Evolutionary conservation across 805 yeast species (phyloP).

Genomic region (Starmerella apicola): DNA sequence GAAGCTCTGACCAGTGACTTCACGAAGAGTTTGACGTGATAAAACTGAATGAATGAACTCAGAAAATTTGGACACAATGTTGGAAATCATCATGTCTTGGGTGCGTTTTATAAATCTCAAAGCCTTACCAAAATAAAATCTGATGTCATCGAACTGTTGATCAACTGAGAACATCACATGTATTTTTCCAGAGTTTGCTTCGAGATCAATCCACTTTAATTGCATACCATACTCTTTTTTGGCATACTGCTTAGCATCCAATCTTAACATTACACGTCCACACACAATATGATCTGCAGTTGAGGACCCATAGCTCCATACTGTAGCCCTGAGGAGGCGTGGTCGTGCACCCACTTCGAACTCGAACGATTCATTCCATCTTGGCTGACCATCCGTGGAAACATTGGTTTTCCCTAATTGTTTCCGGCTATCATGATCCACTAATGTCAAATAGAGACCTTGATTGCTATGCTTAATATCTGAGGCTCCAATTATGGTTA

Average conservation of each 20-base stretch:
- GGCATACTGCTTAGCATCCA: constrained; percentile 47
- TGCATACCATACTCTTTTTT: constrained; percentile 53
- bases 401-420: constrained; percentile 61
- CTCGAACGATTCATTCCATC: constrained; percentile 84
- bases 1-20: constrained; percentile 31
- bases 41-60: constrained; percentile 44
- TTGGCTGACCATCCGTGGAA: constrained; percentile 53
- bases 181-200: constrained; percentile 51
- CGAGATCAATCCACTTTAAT: constrained; percentile 46
- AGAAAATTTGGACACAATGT: constrained; percentile 63
- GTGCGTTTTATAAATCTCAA: constrained; percentile 51
- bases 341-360: constrained; percentile 30
- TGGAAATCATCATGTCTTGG: constrained; percentile 52
- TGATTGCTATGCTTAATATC: constrained; percentile 28
- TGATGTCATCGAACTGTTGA: constrained; percentile 64
- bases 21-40: constrained; percentile 42
- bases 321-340: constrained; percentile 42
- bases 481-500: constrained; percentile 53
- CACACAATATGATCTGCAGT: constrained; percentile 45
- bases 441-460: constrained; percentile 50
- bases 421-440: constrained; percentile 41
- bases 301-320: constrained; percentile 50
- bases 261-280: constrained; percentile 48
- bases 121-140: constrained; percentile 68
- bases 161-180: constrained; percentile 61